A percentile compares a stretch with the other conserved stretches of the same genome.
Conservation (phyloP, 2,329 filamentous ascomycete genomes). For the Lachnellula occidentalis region DNA sequence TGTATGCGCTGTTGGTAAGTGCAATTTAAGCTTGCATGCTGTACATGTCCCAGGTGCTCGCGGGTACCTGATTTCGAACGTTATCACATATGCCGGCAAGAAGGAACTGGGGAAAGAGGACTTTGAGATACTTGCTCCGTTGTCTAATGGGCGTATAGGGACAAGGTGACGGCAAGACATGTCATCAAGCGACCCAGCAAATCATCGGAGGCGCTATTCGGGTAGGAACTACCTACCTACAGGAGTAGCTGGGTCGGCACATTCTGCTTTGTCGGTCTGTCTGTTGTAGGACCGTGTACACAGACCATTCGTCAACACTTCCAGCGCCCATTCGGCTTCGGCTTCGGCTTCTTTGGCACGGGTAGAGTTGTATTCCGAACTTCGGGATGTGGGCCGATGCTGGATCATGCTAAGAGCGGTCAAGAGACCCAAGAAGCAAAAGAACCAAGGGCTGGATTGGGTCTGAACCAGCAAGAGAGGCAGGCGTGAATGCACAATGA, state of each 20-base stretch:
- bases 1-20: background rate
- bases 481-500: no score
- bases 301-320: background rate
- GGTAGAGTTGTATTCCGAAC: no score
- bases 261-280: background rate
- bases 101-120: background rate
- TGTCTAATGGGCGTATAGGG: background rate
- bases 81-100: background rate
- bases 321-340: background rate
- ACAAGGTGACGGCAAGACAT: background rate
- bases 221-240: background rate
- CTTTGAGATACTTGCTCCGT: background rate
- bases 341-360: background rate
- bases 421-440: background rate
- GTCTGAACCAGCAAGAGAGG: no score
- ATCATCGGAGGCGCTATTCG: slow-evolving; percentile 2
- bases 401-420: background rate
- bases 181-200: slow-evolving; percentile 7
- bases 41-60: background rate
- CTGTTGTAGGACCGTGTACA: no score
- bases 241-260: background rate
- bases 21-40: background rate
- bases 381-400: no score
- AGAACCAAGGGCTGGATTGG: no score
- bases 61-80: background rate